Evolutionary conservation across 768 basidiomycete species (phyloP), one percentile per base, ranked within the genome.

Genomic region (Mycena maculata): DNA sequence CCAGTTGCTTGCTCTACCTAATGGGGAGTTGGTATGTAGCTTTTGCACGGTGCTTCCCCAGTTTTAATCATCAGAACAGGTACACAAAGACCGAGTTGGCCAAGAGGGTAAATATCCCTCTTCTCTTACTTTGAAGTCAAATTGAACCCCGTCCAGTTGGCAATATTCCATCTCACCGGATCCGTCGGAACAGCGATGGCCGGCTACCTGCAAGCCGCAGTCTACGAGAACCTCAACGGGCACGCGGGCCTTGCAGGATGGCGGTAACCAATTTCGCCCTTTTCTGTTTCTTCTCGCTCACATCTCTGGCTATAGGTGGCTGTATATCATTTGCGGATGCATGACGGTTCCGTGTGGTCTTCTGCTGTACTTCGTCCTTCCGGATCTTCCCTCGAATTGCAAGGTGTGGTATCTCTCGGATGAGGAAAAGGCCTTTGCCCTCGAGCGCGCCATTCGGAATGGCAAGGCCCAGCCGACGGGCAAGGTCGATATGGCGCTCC

Each of bases 261-360:
- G 74, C 67, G 74, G 73, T 72, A 20, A 15, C 28, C 20, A 57
- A n/a, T 18, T 10, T 36, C 45, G 6, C 48, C 23, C 12, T 13
- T n/a, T 42, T 31, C 27, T 28, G 6, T 10, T 22, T 20, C 45
- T 18, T 2, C 5, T 28, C 42, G 22, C 20, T 33, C 4, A 25
- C 23, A 41, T 39, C 38, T 5, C 4, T 16, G 30, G 7, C 18
- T 28, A 9, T 22, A 74, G 74, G 53, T 75, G 74, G 74, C 67
- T 75, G 15, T 75, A 73, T 48, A 73, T 75, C 48, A 45, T 75
- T 28, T 75, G 73, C 47, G 73, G 74, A 4, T 74, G 73, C 52
- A 75, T 74, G 73, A 75, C 74, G 15, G 41, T 72, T 28, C 74
- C 74, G 4, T 74, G 74, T 42, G 74, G 73, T 22, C 36, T 73